Evolutionary conservation across 768 basidiomycete species (phyloP).

Genomic region (Pisolithus sp.): DNA sequence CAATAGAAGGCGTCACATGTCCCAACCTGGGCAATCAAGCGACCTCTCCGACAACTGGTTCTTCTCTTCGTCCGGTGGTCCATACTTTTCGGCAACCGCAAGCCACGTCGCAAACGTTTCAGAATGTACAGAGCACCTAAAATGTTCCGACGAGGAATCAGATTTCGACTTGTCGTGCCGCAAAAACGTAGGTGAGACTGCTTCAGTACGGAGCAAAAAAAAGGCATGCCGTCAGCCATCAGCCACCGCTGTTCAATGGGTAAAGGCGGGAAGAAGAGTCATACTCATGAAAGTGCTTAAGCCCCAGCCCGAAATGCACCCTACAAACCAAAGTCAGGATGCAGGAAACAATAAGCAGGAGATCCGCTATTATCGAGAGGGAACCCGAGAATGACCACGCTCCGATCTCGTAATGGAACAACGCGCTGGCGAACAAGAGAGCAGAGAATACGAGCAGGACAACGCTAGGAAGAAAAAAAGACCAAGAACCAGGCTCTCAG

Average conservation of each 20-base stretch:
- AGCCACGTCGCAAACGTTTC: slow-evolving; percentile 4
- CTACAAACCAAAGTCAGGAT: slow-evolving; percentile 42
- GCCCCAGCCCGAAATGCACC: slow-evolving; percentile 48
- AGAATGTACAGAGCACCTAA: slow-evolving; percentile 1
- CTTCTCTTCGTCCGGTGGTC: background rate
- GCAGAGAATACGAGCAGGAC: slow-evolving; percentile 34
- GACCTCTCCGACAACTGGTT: background rate
- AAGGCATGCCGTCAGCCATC: background rate
- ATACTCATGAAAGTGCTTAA: slow-evolving; percentile 45
- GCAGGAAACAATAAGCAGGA: slow-evolving; percentile 36
- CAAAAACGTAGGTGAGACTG: too few relatives aligned
- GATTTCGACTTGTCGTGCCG: background rate
- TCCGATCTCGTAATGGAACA: slow-evolving; percentile 30
- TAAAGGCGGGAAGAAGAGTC: background rate
- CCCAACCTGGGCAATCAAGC: background rate
- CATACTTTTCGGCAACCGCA: background rate
- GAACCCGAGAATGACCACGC: slow-evolving; percentile 41
- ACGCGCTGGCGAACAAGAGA: slow-evolving; percentile 37
- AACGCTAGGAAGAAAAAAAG: slow-evolving; percentile 34
- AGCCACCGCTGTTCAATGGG: too few relatives aligned
- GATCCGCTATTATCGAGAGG: slow-evolving; percentile 34
- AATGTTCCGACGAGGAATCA: background rate
- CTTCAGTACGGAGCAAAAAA: too few relatives aligned
- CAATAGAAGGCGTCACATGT: background rate
- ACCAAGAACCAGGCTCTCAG: slow-evolving; percentile 31